These are phyloP conservation scores for Nicotiana paniculata DNA, from an alignment of 257 asterid species.

Conservation along the genomic window DNA sequence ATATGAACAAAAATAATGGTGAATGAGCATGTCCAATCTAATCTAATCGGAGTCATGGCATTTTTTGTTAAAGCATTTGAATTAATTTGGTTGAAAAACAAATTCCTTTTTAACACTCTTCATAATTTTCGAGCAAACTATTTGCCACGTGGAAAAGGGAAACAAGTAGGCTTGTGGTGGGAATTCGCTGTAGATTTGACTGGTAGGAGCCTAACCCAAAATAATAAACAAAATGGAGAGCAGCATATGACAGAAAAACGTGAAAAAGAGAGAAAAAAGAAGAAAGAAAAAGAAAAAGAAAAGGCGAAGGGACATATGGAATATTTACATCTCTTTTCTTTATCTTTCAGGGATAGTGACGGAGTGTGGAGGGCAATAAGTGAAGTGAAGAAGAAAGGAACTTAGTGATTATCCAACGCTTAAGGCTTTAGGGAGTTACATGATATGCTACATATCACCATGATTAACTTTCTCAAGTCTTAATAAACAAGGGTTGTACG, in stretches of 20 bases:
- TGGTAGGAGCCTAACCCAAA: background rate
- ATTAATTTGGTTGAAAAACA: background rate
- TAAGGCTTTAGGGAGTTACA: background rate
- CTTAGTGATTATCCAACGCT: background rate
- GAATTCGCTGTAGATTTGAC: background rate
- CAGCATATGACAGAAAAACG: background rate
- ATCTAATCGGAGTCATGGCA: background rate
- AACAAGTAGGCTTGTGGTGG: background rate
- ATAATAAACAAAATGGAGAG: background rate
- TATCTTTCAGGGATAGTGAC: constrained; percentile 18
- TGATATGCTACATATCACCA: too few relatives aligned
- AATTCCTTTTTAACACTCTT: too few relatives aligned
- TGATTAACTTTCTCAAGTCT: too few relatives aligned
- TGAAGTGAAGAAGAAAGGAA: constrained; percentile 16
- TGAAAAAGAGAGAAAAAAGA: background rate
- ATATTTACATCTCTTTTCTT: background rate
- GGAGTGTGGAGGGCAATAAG: constrained; percentile 13
- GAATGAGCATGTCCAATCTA: background rate
- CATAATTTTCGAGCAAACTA: background rate
- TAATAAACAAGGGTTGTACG: too few relatives aligned
- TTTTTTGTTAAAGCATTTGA: too few relatives aligned
- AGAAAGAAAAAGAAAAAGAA: background rate
- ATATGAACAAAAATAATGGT: background rate
- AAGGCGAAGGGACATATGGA: constrained; percentile 1
- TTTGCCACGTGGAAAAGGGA: background rate